A percentile compares a stretch with the other conserved stretches of the same genome.
Evolutionary conservation across 805 yeast genomes (phyloP).

Genomic region (Ogataea nakhonphanomensis): DNA sequence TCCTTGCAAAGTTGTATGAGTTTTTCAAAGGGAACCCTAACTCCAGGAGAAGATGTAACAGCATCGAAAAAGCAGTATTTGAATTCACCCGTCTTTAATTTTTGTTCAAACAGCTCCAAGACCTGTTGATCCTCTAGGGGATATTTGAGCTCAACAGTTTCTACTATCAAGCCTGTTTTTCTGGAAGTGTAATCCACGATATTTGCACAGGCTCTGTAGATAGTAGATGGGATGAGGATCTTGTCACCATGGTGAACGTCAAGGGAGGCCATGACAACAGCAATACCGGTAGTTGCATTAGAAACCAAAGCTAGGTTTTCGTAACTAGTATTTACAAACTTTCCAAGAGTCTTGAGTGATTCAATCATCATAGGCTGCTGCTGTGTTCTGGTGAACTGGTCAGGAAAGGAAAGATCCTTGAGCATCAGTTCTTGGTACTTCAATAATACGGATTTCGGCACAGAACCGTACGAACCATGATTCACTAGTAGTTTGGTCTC

Average conservation of each 20-base stretch:
- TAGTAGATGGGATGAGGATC: slow-evolving; percentile 45
- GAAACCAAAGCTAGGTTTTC: slow-evolving; percentile 49
- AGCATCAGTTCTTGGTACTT: slow-evolving; percentile 31
- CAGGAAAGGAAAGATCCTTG: slow-evolving; percentile 42
- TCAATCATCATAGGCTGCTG: slow-evolving; percentile 30
- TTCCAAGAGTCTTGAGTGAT: slow-evolving; percentile 38
- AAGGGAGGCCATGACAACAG: slow-evolving; percentile 51
- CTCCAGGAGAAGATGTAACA: slow-evolving; percentile 64
- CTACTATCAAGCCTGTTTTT: slow-evolving; percentile 33
- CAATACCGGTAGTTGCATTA: slow-evolving; percentile 62
- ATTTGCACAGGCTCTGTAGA: slow-evolving; percentile 54
- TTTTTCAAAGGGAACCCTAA: slow-evolving; percentile 50
- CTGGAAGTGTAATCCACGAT: slow-evolving; percentile 42
- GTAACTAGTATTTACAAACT: slow-evolving; percentile 45
- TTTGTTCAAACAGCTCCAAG: slow-evolving; percentile 31
- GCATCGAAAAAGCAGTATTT: slow-evolving; percentile 53
- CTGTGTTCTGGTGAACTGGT: slow-evolving; percentile 36
- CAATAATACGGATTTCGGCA: slow-evolving; percentile 47
- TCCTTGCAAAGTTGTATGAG: slow-evolving; percentile 44
- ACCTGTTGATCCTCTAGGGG: slow-evolving; percentile 45
- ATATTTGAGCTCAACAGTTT: slow-evolving; percentile 38
- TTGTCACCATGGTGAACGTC: slow-evolving; percentile 52
- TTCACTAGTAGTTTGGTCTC: slow-evolving; percentile 46
- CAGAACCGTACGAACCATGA: slow-evolving; percentile 63
- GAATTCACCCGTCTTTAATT: slow-evolving; percentile 27